phyloP scores from a whole-genome alignment of 805 yeast genomes.

The Blastobotrys mokoenaii region DNA sequence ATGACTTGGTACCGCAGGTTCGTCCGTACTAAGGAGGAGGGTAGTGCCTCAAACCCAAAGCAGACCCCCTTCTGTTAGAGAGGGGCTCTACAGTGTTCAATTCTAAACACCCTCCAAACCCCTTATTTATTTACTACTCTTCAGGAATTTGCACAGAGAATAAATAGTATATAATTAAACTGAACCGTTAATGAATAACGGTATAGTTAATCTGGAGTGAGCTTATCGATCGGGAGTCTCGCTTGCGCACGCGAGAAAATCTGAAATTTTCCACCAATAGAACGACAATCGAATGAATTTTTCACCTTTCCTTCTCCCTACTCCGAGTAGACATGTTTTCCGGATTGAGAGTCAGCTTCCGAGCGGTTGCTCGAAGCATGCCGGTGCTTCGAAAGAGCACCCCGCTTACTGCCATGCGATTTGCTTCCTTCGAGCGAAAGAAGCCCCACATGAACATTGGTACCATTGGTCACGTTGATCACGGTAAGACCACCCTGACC shows the following conservation, averaged over 20 bases:
- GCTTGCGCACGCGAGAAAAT: not conserved
- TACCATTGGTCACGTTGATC: conserved; percentile 98
- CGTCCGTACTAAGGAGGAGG: too few relatives aligned
- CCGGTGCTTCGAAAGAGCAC: not conserved
- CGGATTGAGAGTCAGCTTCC: conserved; percentile 5
- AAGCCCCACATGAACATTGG: conserved; percentile 97
- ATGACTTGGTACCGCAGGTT: too few relatives aligned
- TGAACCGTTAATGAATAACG: too few relatives aligned
- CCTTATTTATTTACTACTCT: too few relatives aligned
- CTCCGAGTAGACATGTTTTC: conserved; percentile 4
- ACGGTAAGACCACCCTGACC: conserved; percentile 96
- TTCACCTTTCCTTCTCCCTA: not conserved
- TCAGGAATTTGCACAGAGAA: too few relatives aligned
- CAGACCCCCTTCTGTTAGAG: too few relatives aligned
- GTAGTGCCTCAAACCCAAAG: too few relatives aligned
- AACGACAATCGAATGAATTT: not conserved
- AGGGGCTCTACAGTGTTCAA: too few relatives aligned
- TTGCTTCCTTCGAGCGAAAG: conserved; percentile 66
- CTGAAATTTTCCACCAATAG: conserved; percentile 1
- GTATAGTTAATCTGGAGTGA: not conserved
- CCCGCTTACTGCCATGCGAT: conserved; percentile 7
- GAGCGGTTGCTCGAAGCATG: conserved; percentile 3
- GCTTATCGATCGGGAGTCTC: not conserved
- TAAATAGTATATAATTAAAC: too few relatives aligned
- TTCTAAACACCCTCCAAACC: too few relatives aligned